phyloP scores from a whole-genome alignment of 2,329 filamentous ascomycete species.

The Fusarium guadeloupense region DNA sequence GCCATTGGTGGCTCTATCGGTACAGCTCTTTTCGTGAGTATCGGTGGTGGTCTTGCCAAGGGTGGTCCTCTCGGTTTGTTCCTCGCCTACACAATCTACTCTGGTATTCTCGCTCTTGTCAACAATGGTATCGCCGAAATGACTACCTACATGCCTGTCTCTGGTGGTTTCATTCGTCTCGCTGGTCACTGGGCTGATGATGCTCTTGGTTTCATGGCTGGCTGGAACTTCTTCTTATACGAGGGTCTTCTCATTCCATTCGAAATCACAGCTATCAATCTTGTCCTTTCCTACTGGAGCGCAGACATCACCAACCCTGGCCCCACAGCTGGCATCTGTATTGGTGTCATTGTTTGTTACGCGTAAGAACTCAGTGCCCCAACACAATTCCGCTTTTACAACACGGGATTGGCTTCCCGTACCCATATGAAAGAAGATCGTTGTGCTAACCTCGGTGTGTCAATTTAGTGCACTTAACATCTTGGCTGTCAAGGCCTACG shows the following conservation, averaged over 20 bases:
- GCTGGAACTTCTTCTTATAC: slow-evolving; percentile 58
- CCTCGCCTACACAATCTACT: slow-evolving; percentile 67
- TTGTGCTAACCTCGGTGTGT: slow-evolving; percentile 44
- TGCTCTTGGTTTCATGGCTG: slow-evolving; percentile 65
- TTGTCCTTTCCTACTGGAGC: slow-evolving; percentile 55
- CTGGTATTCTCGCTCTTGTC: slow-evolving; percentile 64
- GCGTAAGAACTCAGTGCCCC: slow-evolving; percentile 55
- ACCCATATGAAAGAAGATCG: slow-evolving; percentile 4
- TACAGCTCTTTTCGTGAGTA: slow-evolving; percentile 68
- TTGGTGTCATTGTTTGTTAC: slow-evolving; percentile 64
- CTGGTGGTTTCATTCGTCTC: slow-evolving; percentile 70
- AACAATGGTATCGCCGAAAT: slow-evolving; percentile 75
- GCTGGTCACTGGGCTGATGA: slow-evolving; percentile 73
- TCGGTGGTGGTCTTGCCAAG: slow-evolving; percentile 62
- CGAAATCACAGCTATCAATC: slow-evolving; percentile 54
- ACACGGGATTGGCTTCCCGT: slow-evolving; percentile 6
- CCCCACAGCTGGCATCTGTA: slow-evolving; percentile 72
- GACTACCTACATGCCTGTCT: slow-evolving; percentile 69
- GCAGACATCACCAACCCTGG: slow-evolving; percentile 65
- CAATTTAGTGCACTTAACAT: slow-evolving; percentile 64
- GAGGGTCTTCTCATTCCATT: slow-evolving; percentile 56
- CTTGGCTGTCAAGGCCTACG: slow-evolving; percentile 72
- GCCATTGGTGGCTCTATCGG: slow-evolving; percentile 67
- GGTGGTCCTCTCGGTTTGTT: slow-evolving; percentile 62
- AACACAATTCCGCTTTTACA: slow-evolving; percentile 1